Conservation (phyloP, 192 early-diverging fungal species). For the Pilaira anomala region DNA sequence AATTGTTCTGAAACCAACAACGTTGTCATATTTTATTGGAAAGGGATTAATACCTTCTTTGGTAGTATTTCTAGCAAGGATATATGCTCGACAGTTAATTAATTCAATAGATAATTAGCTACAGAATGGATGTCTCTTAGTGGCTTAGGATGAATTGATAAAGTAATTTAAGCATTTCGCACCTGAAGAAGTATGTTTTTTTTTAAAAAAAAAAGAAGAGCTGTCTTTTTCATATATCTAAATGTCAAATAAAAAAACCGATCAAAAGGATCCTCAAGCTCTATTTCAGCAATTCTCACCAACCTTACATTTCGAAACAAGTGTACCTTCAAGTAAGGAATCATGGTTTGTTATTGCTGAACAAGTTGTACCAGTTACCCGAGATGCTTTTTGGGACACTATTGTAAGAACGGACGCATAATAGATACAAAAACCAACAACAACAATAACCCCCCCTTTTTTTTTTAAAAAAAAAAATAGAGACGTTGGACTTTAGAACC, state of each 20-base stretch:
- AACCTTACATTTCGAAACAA: conserved; percentile 10
- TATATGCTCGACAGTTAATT: no score
- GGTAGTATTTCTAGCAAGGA: no score
- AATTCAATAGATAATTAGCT: no score
- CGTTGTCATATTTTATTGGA: no score
- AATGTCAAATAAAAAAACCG: not conserved
- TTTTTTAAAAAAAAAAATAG: conserved; percentile 12
- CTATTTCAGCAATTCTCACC: conserved; percentile 29
- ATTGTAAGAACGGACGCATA: conserved; percentile 30
- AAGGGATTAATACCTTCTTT: no score
- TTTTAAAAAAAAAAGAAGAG: no score
- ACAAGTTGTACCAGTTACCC: conserved; percentile 36
- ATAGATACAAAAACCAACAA: not conserved
- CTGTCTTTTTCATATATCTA: not conserved
- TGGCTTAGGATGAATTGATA: no score
- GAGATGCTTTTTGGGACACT: conserved; percentile 47
- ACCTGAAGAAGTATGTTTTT: no score
- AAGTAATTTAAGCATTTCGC: no score
- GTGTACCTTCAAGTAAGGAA: not conserved
- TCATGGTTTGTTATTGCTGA: conserved; percentile 40
- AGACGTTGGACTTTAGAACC: conserved; percentile 60
- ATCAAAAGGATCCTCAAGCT: conserved; percentile 5
- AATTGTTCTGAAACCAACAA: no score
- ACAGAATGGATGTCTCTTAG: no score
- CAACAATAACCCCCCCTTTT: not conserved